These are phyloP conservation scores for Aspergillus japonicus DNA, from an alignment of 2,329 filamentous ascomycete genomes.

Conservation along the genomic window DNA sequence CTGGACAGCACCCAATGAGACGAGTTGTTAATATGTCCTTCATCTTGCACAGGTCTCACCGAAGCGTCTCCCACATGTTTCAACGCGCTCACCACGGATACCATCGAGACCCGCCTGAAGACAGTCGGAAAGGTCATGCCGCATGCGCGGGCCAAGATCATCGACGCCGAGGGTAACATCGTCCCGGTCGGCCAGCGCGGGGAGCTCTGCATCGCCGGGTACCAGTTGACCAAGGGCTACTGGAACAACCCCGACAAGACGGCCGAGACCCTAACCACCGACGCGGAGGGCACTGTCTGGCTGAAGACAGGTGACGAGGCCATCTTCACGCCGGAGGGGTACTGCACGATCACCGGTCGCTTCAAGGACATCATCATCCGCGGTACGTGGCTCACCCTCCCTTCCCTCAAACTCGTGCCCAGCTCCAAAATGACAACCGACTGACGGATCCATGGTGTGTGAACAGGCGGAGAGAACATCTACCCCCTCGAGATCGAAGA, in stretches of 20 bases:
- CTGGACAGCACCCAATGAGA: neutral
- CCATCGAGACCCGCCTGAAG: constrained; percentile 63
- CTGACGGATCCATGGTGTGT: too few species aligned
- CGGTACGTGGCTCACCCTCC: constrained; percentile 39
- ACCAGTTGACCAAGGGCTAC: constrained; percentile 65
- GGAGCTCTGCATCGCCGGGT: constrained; percentile 76
- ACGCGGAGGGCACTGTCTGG: constrained; percentile 60
- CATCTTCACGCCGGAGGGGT: constrained; percentile 57
- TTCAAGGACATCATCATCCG: constrained; percentile 80
- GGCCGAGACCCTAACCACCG: constrained; percentile 66
- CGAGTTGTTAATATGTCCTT: neutral
- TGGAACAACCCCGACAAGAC: constrained; percentile 73
- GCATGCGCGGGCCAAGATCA: constrained; percentile 73
- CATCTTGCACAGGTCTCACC: constrained; percentile 55
- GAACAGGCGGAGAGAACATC: constrained; percentile 65
- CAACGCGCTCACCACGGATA: constrained; percentile 73
- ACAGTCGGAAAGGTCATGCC: constrained; percentile 77
- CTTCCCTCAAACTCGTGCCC: too few species aligned
- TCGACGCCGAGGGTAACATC: constrained; percentile 62
- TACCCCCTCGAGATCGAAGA: constrained; percentile 76
- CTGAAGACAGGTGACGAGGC: constrained; percentile 63
- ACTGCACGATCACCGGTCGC: constrained; percentile 70
- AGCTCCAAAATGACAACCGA: too few species aligned
- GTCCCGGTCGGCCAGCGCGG: constrained; percentile 67
- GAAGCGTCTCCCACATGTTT: constrained; percentile 79